These are phyloP conservation scores for Metschnikowia cubensis DNA, from an alignment of 805 yeast species.

Conservation along the genomic window DNA sequence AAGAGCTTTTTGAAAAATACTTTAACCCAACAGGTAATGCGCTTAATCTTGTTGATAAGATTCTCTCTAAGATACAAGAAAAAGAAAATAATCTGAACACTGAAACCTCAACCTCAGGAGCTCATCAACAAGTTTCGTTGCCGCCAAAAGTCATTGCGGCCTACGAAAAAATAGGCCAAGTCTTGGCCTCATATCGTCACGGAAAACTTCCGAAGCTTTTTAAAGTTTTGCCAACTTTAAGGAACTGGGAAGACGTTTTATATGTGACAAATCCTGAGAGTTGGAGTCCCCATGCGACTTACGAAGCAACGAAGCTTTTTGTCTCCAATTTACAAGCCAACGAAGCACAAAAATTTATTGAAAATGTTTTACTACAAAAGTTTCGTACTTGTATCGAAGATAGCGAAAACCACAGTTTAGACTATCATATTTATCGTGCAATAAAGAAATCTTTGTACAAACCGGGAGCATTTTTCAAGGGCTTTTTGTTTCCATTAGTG, in stretches of 20 bases:
- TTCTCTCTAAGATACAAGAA: conserved; percentile 83
- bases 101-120: neutral
- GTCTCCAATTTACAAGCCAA: conserved; percentile 84
- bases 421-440: conserved; percentile 90
- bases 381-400: conserved; percentile 69
- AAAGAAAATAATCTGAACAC: conserved; percentile 48
- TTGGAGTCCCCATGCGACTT: conserved; percentile 95
- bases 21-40: conserved; percentile 41
- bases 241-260: conserved; percentile 92
- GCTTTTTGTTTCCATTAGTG: conserved; percentile 86
- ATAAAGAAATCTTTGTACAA: conserved; percentile 90
- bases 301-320: conserved; percentile 91
- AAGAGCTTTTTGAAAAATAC: conserved; percentile 77
- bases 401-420: conserved; percentile 70
- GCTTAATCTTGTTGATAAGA: conserved; percentile 83
- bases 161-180: conserved; percentile 84
- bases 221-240: conserved; percentile 88
- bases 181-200: conserved; percentile 83
- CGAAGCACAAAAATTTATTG: conserved; percentile 84
- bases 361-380: conserved; percentile 61
- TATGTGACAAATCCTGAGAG: conserved; percentile 87
- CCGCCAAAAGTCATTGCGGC: conserved; percentile 98
- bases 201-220: conserved; percentile 96
- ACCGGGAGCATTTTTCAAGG: conserved; percentile 97
- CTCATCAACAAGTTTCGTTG: conserved; percentile 64